Evolutionary conservation across 345 rosid genomes (phyloP).

Genomic region (Lepidium africanum): DNA sequence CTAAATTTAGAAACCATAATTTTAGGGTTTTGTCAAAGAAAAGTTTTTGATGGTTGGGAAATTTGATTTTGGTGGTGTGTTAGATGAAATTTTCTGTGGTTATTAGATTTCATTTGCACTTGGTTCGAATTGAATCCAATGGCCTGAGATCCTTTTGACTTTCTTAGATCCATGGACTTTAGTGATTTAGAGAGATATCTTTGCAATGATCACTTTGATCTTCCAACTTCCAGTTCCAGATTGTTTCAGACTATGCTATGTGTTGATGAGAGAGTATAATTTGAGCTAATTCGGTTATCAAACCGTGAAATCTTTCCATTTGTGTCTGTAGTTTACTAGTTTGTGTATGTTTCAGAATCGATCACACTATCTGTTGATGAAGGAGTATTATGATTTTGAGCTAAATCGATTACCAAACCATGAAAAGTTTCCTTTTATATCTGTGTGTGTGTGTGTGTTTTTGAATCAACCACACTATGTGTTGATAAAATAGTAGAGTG

Average conservation of each 20-base stretch:
- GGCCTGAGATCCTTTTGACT: background rate
- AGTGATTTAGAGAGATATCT: background rate
- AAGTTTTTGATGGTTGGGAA: background rate
- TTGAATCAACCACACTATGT: no score
- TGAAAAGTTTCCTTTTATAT: background rate
- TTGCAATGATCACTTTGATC: background rate
- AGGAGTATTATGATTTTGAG: no score
- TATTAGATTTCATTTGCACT: background rate
- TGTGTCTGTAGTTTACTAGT: background rate
- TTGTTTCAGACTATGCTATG: background rate
- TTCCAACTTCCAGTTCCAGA: background rate
- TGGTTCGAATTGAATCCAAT: background rate
- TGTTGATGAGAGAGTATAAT: background rate
- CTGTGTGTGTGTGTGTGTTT: background rate
- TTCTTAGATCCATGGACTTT: background rate
- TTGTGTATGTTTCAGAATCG: background rate
- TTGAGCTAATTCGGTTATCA: background rate
- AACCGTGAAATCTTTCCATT: background rate
- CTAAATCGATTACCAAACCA: no score
- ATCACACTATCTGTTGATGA: no score
- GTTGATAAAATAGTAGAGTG: no score
- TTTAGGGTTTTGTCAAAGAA: background rate
- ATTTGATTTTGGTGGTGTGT: background rate
- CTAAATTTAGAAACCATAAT: constrained; percentile 18
- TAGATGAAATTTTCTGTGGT: background rate